Evolutionary conservation across 495 filamentous ascomycete species (phyloP), one percentile per base, ranked within the genome.

Genomic region (Podospora pseudopauciseta): DNA sequence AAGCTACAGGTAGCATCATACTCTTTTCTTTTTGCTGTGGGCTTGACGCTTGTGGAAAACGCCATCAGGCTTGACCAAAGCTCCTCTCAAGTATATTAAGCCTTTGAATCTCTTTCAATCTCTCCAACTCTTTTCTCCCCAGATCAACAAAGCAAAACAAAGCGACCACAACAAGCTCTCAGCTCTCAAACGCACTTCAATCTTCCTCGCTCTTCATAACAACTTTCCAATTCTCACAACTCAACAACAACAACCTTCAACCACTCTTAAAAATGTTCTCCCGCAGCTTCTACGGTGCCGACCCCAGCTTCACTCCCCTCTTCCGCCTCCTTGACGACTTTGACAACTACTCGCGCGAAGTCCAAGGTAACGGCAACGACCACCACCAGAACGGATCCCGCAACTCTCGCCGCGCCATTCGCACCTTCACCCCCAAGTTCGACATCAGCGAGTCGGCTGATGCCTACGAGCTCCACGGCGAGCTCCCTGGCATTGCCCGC

Each of bases 401-500:
- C 54, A 79, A 73, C 26, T 62, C 39, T 7, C 74, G 70, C 26
- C 73, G 70, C 18, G 16, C 26, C 61, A n/a, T 63, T 66, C 54
- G 18, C 44, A 60, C 60, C 65, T 74, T 74, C 67, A 67, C 53
- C 32, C 72, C 72, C 67, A 69, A 86, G 69, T 97, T 97, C 80
- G 93, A 97, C 74, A 84, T 96, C 56, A 85, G 85, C 68, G 92
- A 96, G 79, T 77, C 81, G 1, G 81, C 83, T 28, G 76, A 86
- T 20, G 77, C 76, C 70, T 97, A 93, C 77, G 85, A 93, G 71
- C 88, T 97, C 3, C 88, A 95, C 71, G 93, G 93, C 71, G 94
- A 97, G 75, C 85, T 97, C 1, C 92, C 94, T 0, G 94, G 94
- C 54, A 83, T 93, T 65, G 86, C 91, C 63, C 90, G 92, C 72